Conservation (phyloP, 768 basidiomycete genomes). For the Epithele typhae region DNA sequence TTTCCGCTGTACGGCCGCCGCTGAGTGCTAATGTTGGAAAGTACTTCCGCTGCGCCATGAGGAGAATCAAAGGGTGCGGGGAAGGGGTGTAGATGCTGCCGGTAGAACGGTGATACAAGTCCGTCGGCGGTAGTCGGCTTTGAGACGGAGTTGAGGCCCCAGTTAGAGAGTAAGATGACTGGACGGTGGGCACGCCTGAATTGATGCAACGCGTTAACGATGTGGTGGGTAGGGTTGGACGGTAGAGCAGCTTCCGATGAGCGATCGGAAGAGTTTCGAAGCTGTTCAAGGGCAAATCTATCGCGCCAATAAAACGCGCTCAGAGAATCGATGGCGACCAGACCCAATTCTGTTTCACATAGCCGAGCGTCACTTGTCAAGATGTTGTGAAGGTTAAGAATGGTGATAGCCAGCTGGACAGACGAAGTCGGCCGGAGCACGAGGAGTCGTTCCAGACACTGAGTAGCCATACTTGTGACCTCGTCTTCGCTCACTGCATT, state of each 20-base stretch:
- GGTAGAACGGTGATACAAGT: conserved; percentile 33
- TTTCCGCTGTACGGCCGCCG: too few species aligned
- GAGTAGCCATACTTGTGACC: conserved; percentile 22
- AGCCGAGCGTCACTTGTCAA: conserved; percentile 42
- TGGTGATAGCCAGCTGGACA: conserved; percentile 62
- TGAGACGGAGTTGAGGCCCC: conserved; percentile 42
- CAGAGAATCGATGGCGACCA: conserved; percentile 73
- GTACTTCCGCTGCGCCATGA: conserved; percentile 7
- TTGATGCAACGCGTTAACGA: conserved; percentile 42
- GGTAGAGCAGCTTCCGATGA: conserved; percentile 4
- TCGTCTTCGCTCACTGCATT: conserved; percentile 18
- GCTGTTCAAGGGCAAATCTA: conserved; percentile 57
- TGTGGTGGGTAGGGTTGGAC: conserved; percentile 38
- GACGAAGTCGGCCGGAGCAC: conserved; percentile 69
- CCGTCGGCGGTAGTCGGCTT: conserved; percentile 15
- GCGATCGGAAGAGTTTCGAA: conserved; percentile 24
- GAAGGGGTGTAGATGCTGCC: conserved; percentile 49
- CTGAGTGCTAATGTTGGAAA: conserved; percentile 4
- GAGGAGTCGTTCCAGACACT: conserved; percentile 52
- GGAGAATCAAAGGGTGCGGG: conserved; percentile 29
- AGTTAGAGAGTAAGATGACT: conserved; percentile 55
- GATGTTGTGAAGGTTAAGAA: conserved; percentile 53
- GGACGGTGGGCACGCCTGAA: conserved; percentile 48
- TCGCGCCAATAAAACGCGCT: conserved; percentile 79
- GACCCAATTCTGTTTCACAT: conserved; percentile 47